phyloP scores from a whole-genome alignment of 2,329 filamentous ascomycete genomes.

The Periglandula ipomoeae region DNA sequence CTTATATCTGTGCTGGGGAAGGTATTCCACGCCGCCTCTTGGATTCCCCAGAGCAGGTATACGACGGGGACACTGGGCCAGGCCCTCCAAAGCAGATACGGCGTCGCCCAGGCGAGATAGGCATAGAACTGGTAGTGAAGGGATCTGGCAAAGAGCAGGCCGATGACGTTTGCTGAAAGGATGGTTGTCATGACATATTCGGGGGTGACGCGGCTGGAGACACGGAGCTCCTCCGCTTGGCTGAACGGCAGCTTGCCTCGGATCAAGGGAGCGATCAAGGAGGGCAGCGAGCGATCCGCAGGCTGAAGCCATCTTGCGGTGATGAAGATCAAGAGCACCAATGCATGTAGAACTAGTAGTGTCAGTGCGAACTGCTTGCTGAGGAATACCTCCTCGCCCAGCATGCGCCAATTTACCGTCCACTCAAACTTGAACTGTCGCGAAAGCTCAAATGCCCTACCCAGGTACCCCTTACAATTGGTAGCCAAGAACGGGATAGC shows the following conservation, averaged over 20 bases:
- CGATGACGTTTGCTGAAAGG: slow-evolving; percentile 66
- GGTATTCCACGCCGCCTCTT: slow-evolving; percentile 92
- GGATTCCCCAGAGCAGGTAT: slow-evolving; percentile 61
- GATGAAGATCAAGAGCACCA: slow-evolving; percentile 59
- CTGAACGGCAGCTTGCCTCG: slow-evolving; percentile 35
- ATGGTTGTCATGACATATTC: slow-evolving; percentile 69
- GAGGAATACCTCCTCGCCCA: slow-evolving; percentile 76
- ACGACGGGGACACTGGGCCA: slow-evolving; percentile 59
- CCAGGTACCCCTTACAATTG: slow-evolving; percentile 63
- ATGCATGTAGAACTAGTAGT: slow-evolving; percentile 56
- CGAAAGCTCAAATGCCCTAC: slow-evolving; percentile 81
- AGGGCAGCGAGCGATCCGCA: slow-evolving; percentile 46
- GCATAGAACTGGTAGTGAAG: slow-evolving; percentile 95
- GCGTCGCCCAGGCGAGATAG: slow-evolving; percentile 82
- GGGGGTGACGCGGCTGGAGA: slow-evolving; percentile 53
- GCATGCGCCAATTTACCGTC: slow-evolving; percentile 98
- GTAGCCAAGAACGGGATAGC: slow-evolving; percentile 58
- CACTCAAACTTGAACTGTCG: slow-evolving; percentile 92
- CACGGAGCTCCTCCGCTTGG: slow-evolving; percentile 43
- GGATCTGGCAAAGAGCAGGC: slow-evolving; percentile 76
- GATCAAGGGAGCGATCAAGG: slow-evolving; percentile 39
- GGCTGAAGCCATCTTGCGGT: slow-evolving; percentile 64
- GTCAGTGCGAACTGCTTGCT: slow-evolving; percentile 55
- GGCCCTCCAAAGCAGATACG: slow-evolving; percentile 76
- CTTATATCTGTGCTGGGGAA: slow-evolving; percentile 65